These are phyloP conservation scores for Aspergillus haitiensis DNA, from an alignment of 495 filamentous ascomycete genomes.

Conservation along the genomic window DNA sequence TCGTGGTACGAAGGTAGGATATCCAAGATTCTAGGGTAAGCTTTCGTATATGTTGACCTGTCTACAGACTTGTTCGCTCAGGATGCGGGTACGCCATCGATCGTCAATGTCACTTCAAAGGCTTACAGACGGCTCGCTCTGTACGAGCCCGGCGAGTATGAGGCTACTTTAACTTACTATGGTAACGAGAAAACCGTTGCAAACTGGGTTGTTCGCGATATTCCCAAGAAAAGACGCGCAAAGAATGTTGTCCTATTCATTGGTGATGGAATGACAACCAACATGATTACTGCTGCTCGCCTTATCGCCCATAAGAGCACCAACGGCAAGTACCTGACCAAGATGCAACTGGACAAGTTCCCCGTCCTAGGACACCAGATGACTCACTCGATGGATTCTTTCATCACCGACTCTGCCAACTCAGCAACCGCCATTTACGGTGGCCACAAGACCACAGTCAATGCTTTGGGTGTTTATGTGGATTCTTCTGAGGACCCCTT, in stretches of 20 bases:
- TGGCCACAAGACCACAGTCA: slow-evolving; percentile 73
- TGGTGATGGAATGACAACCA: slow-evolving; percentile 78
- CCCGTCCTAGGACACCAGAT: slow-evolving; percentile 70
- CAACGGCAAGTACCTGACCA: slow-evolving; percentile 71
- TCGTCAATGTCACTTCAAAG: slow-evolving; percentile 72
- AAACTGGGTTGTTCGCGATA: slow-evolving; percentile 67
- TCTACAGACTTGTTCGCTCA: slow-evolving; percentile 64
- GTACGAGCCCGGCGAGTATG: slow-evolving; percentile 69
- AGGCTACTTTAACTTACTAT: slow-evolving; percentile 68
- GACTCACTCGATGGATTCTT: slow-evolving; percentile 70
- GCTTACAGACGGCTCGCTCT: slow-evolving; percentile 66
- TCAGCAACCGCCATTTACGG: slow-evolving; percentile 71
- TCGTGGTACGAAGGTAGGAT: slow-evolving; percentile 62
- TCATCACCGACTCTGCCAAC: slow-evolving; percentile 78
- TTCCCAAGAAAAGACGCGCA: slow-evolving; percentile 61
- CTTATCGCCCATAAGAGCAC: slow-evolving; percentile 71
- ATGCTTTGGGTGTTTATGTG: slow-evolving; percentile 70
- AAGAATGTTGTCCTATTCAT: slow-evolving; percentile 81
- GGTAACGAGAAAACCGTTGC: slow-evolving; percentile 61
- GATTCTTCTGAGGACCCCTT: slow-evolving; percentile 64
- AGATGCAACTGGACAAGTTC: slow-evolving; percentile 68
- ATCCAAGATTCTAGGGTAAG: neutral
- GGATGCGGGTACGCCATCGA: slow-evolving; percentile 59
- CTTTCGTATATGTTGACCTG: slow-evolving; percentile 14
- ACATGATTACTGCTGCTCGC: slow-evolving; percentile 73